These are phyloP conservation scores for Bonnemaisonia californica DNA, from an alignment of 31 red algal species.

Conservation along the genomic window DNA sequence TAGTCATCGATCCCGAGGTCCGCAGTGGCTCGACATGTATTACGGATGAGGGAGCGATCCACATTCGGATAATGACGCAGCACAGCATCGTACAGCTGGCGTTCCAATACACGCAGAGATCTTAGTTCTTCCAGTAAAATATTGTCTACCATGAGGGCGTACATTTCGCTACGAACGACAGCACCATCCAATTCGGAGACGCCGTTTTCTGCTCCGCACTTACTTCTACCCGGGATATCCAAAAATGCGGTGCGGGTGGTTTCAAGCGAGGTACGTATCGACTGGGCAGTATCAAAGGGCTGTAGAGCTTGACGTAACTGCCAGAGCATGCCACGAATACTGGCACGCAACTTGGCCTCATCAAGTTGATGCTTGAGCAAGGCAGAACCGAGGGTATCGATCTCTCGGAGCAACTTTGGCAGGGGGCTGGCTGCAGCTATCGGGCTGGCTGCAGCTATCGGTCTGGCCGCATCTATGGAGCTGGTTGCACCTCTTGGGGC, in stretches of 20 bases:
- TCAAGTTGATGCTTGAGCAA: not conserved
- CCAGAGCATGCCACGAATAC: conserved; percentile 42
- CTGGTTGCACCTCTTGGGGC: not conserved
- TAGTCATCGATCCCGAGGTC: conserved; percentile 50
- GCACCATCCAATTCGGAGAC: not conserved
- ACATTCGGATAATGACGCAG: not conserved
- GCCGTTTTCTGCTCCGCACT: not conserved
- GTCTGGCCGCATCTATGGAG: too few relatives aligned
- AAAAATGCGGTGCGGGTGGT: conserved; percentile 24
- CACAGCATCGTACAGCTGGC: not conserved
- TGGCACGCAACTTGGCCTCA: conserved; percentile 13
- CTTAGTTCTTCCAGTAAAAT: conserved; percentile 35
- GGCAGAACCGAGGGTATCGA: not conserved
- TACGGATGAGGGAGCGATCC: not conserved
- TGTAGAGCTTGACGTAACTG: conserved; percentile 32
- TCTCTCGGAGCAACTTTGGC: not conserved
- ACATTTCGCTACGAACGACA: conserved; percentile 13
- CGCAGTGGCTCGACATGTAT: not conserved
- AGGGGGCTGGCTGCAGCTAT: not conserved
- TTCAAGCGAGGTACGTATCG: conserved; percentile 27
- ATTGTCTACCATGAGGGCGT: conserved; percentile 39
- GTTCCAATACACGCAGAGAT: conserved; percentile 34
- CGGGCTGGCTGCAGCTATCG: too few relatives aligned
- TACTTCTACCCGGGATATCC: conserved; percentile 34
- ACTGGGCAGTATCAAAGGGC: conserved; percentile 5